Evolutionary conservation across 306 rosid species (phyloP).

Genomic region (Ceratonia siliqua): DNA sequence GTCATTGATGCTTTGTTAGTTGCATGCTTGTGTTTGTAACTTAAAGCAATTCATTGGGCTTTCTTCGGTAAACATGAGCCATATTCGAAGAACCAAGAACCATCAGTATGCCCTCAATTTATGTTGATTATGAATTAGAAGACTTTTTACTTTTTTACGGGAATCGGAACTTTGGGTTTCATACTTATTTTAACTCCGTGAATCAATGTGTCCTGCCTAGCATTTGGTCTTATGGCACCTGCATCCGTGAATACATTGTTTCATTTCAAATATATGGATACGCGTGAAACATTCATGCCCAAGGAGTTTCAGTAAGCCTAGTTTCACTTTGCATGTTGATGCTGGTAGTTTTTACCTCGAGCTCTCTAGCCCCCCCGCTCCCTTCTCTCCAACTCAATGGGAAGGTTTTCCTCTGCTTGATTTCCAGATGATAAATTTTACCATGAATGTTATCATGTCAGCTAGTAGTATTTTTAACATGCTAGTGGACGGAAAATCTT

Average conservation of each 20-base stretch:
- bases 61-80: neutral
- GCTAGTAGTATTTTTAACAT: neutral
- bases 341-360: neutral
- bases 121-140: neutral
- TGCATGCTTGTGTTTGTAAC: conserved; percentile 8
- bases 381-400: neutral
- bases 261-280: conserved; percentile 1
- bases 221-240: conserved; percentile 22
- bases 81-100: neutral
- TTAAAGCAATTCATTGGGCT: neutral
- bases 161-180: neutral
- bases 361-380: neutral
- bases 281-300: neutral
- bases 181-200: neutral
- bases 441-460: neutral
- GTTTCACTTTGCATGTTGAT: conserved; percentile 8
- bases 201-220: conserved; percentile 1
- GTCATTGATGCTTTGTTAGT: conserved; percentile 9
- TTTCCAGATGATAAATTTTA: neutral
- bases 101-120: neutral
- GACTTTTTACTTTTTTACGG: neutral
- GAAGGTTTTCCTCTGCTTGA: neutral
- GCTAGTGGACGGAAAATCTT: neutral
- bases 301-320: conserved; percentile 4
- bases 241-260: neutral